Evolutionary conservation across 495 filamentous ascomycete species (phyloP).

Genomic region (Annulohypoxylon stygium): DNA sequence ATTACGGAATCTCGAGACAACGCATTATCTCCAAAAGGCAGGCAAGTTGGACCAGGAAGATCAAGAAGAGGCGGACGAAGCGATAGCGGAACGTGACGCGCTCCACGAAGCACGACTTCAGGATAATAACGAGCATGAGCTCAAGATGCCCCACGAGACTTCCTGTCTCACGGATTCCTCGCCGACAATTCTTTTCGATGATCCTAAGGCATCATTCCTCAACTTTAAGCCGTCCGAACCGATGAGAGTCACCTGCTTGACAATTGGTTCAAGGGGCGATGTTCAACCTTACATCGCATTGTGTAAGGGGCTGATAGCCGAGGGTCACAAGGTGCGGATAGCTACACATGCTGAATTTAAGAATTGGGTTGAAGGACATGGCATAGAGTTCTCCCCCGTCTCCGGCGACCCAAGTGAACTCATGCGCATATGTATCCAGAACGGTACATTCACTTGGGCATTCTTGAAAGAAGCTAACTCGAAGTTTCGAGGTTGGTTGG

Average conservation of each 20-base stretch:
- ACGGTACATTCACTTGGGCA: constrained; percentile 95
- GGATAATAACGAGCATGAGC: constrained; percentile 68
- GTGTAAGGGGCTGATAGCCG: constrained; percentile 88
- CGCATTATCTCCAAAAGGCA: constrained; percentile 78
- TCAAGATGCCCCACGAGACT: constrained; percentile 67
- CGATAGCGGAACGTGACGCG: constrained; percentile 84
- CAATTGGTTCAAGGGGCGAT: constrained; percentile 95
- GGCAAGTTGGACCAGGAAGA: constrained; percentile 77
- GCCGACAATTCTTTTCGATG: constrained; percentile 88
- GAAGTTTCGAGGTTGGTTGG: constrained; percentile 95
- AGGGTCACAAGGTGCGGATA: constrained; percentile 89
- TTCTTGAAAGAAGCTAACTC: constrained; percentile 88
- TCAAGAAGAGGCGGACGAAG: constrained; percentile 77
- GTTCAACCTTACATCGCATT: constrained; percentile 98
- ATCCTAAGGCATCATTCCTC: constrained; percentile 89
- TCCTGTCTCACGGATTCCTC: constrained; percentile 65
- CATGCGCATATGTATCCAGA: constrained; percentile 95
- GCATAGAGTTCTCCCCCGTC: constrained; percentile 90
- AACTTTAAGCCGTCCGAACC: constrained; percentile 92
- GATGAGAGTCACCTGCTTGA: constrained; percentile 90
- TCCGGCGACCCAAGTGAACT: constrained; percentile 94
- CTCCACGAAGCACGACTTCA: constrained; percentile 82
- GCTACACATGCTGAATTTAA: constrained; percentile 93
- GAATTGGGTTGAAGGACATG: constrained; percentile 87
- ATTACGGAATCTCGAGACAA: constrained; percentile 78